Base-by-base conservation (phyloP, 177 flowering plant genomes). In the Telopea speciosissima region DNA sequence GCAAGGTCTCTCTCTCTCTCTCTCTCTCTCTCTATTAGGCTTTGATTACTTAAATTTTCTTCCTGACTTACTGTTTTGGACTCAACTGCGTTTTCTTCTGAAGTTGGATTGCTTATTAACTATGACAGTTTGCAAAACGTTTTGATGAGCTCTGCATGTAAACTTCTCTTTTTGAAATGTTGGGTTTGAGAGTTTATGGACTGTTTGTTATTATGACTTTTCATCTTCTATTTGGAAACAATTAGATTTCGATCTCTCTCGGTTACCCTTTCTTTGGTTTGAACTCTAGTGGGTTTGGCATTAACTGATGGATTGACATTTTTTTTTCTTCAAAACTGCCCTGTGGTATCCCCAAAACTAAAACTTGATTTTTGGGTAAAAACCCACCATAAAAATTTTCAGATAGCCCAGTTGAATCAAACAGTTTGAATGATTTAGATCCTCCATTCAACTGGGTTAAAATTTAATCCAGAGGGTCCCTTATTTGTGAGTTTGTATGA, bases 1-100 rank as follows among this genome's bases (percentile, higher is more conserved):
- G 91, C 96, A 80, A 92, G 98, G 98, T 92, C 64, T 24, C 6
- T 44, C 63, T 62, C 26, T 54, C 19, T 56, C n/a, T 63, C 19
- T 17, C 24, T 26, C 8, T 22, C n/a, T 25, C 21, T 66, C 6
- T n/a, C 65, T 40, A 8, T 24, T 24, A 23, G 4, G 0, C 22
- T 25, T 42, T 45, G 23, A 6, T 56, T 33, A 33, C 24, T 54
- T 65, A 19, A 16, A n/a, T n/a, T n/a, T n/a, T n/a, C n/a, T n/a
- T n/a, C n/a, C n/a, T n/a, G n/a, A n/a, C n/a, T n/a, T n/a, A n/a
- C n/a, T 26, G 44, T 24, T 54, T 54, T 54, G 12, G 5, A 54
- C 5, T 54, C 59, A 16, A 54, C 33, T 54, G n/a, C 6, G n/a
- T 54, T 49, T 63, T 45, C 8, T 44, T 24, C 2, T 11, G 24